Evolutionary conservation across 148 eudicot genomes (phyloP), one percentile per base, ranked within the genome.

Genomic region (Arbutus unedo): DNA sequence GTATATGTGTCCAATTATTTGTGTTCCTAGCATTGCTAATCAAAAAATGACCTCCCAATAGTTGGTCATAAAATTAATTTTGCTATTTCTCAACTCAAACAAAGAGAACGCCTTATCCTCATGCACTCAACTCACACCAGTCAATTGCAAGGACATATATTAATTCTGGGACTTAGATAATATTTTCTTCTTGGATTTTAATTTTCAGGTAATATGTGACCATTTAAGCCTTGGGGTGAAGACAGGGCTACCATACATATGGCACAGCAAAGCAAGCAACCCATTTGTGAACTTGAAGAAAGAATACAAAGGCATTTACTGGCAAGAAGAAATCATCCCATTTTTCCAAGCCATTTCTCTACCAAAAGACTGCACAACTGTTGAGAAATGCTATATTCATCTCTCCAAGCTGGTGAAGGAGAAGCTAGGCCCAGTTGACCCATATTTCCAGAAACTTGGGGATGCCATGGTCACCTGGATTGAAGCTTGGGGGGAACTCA

Each of bases 231-330:
- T 84, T 47, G 89, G 89, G 43, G 89, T 87, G 83, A 87, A 87
- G 57, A 82, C 89, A 0, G 89, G 89, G 43, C 87, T 87, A 31
- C 89, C 84, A 7, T 87, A 87, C 78, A 79, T 85, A 38, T 87
- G 85, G 85, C 89, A 87, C 86, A 85, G 89, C 86, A 87, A 87
- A 68, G 89, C 89, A 6, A 87, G 87, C 86, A 87, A 87, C 80
- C 86, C 86, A 0, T 87, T 87, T 80, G 89, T 83, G 11, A 83
- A 88, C 67, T 64, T 88, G 82, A 87, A 81, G 84, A 85, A 87
- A 55, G 89, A 87, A 64, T 86, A 77, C 88, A 86, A 86, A 60
- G 88, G 86, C 50, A 70, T 83, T 5, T 86, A 83, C 84, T 83
- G 89, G 89, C 87, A 87, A 64, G 89, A 85, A 50, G 87, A 87